Base-by-base conservation (phyloP, 768 basidiomycete genomes). In the Russula virescens region DNA sequence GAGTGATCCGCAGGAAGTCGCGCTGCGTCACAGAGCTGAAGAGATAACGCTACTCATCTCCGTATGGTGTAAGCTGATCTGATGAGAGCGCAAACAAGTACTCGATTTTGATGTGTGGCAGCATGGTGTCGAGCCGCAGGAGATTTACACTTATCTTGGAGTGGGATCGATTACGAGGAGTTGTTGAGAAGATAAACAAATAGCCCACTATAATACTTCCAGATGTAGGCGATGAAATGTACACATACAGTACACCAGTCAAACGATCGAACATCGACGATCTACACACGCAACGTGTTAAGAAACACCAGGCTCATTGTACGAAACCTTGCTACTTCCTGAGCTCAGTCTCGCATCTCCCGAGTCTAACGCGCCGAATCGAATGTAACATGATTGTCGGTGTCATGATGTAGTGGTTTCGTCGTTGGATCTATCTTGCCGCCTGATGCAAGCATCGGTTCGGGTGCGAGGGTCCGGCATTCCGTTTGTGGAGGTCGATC, bases 21-120 rank as follows among this genome's bases (percentile, higher is more conserved):
- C 88, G 14, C 71, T 87, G 25, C 84, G 92, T 16, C 94, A 93
- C 90, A 98, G 94, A 42, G 94, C 94, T 95, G 8, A 66, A 60
- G 18, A 18, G 42, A 50, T 31, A 3, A 40, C 2, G 42, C 18
- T 8, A 31, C 13, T 31, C 31, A 8, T 8, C 31, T 8, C 31
- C 31, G 16, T 28, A 25, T 19, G 42, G 21, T 14, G n/a, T 13
- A 14, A 14, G 25, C 45, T 43, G 31, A 23, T 42, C 59, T 28
- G 21, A 50, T 25, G 50, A 61, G 31, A 31, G 3, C 5, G 31
- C 69, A 89, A 89, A 91, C 66, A 89, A 91, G 68, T 90, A 87
- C 72, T 75, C 81, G 45, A 79, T 85, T 54, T 75, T 89, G 35
- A 72, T 89, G 53, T 79, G 35, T 77, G 87, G 46, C 83, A 88